Conservation (phyloP, 208 protist genomes). For the Trypanosoma platydactyli region DNA sequence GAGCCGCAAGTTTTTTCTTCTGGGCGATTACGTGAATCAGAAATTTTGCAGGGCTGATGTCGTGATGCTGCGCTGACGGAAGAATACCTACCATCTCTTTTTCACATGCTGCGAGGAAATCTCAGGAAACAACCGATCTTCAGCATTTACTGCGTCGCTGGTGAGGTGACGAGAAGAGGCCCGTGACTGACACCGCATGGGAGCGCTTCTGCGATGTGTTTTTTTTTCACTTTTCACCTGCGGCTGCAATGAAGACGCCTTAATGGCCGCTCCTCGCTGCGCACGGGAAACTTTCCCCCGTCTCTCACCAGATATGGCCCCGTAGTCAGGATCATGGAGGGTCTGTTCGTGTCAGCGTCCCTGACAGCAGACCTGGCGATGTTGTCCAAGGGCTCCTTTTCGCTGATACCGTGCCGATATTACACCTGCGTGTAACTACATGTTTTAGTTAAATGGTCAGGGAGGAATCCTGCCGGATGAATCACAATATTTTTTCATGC, state of each 20-base stretch:
- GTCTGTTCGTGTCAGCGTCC: constrained; percentile 55
- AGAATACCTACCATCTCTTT: constrained; percentile 63
- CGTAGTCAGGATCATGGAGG: constrained; percentile 37
- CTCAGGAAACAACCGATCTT: constrained; percentile 84
- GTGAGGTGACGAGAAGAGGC: constrained; percentile 41
- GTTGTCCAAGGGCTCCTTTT: constrained; percentile 98
- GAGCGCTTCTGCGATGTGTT: constrained; percentile 74
- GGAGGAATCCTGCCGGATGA: constrained; percentile 93
- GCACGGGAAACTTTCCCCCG: constrained; percentile 96
- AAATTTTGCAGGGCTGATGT: constrained; percentile 92
- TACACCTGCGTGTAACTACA: constrained; percentile 94
- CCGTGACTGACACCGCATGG: constrained; percentile 59
- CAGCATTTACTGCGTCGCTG: constrained; percentile 69
- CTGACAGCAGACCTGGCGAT: constrained; percentile 94
- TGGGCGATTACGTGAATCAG: constrained; percentile 99
- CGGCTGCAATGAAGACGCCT: constrained; percentile 70
- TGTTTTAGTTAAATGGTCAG: constrained; percentile 96
- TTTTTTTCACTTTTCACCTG: constrained; percentile 68
- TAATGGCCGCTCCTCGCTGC: constrained; percentile 96
- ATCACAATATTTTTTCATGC: constrained; percentile 90
- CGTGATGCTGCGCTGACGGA: constrained; percentile 66
- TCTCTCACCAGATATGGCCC: constrained; percentile 42
- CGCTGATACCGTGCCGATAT: constrained; percentile 95
- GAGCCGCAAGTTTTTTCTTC: constrained; percentile 91
- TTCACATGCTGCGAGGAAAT: constrained; percentile 87